Percentiles rank a stretch among this genome's conserved stretches.
Conservation (phyloP, 116 monocot genomes). For the Posidonia oceanica region DNA sequence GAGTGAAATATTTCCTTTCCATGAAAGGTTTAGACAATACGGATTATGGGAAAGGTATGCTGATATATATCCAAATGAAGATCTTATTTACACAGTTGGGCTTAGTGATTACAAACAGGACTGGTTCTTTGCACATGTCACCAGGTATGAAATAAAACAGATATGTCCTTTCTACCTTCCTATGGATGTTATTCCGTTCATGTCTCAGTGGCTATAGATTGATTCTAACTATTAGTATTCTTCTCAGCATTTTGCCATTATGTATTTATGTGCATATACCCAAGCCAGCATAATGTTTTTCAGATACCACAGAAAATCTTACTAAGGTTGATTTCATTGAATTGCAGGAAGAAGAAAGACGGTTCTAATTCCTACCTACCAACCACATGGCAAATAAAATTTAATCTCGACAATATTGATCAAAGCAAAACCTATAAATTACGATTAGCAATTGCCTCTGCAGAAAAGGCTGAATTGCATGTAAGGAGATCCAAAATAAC, state of each 20-base stretch:
- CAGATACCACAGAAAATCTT: background rate
- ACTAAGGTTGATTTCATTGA: background rate
- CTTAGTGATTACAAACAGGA: slow-evolving; percentile 50
- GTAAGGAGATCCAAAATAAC: slow-evolving; percentile 15
- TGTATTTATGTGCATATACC: background rate
- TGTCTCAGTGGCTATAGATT: too few relatives aligned
- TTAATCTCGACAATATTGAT: slow-evolving; percentile 33
- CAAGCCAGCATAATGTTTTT: background rate
- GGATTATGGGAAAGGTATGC: slow-evolving; percentile 84
- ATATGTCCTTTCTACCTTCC: background rate
- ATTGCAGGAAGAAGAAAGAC: slow-evolving; percentile 35
- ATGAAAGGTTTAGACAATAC: slow-evolving; percentile 64
- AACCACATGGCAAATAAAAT: slow-evolving; percentile 83
- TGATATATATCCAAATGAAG: slow-evolving; percentile 48
- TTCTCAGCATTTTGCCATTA: too few relatives aligned
- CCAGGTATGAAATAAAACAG: slow-evolving; percentile 23
- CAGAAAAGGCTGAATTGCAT: slow-evolving; percentile 52
- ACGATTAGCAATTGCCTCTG: slow-evolving; percentile 51
- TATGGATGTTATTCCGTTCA: background rate
- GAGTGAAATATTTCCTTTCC: background rate
- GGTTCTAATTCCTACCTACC: slow-evolving; percentile 21
- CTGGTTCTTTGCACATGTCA: slow-evolving; percentile 89
- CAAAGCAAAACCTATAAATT: slow-evolving; percentile 46
- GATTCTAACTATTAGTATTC: too few relatives aligned
- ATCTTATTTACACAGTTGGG: slow-evolving; percentile 58